Evolutionary conservation across 2,329 filamentous ascomycete genomes (phyloP).

Genomic region (Talaromyces sp.): DNA sequence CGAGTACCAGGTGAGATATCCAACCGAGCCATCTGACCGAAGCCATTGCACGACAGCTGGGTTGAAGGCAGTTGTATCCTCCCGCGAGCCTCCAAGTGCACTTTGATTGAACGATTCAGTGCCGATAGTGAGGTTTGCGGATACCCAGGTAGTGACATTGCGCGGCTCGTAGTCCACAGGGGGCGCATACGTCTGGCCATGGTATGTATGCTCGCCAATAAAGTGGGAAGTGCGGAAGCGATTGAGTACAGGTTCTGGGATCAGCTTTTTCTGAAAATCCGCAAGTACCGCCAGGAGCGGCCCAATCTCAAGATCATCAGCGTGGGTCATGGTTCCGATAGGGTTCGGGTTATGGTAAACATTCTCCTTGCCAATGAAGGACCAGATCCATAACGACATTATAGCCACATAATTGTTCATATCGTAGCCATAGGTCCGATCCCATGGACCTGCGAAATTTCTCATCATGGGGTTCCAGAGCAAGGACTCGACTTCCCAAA

Average conservation of each 20-base stretch:
- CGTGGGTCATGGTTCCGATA: slow-evolving; percentile 52
- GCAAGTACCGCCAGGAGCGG: slow-evolving; percentile 57
- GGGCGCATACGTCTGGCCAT: slow-evolving; percentile 54
- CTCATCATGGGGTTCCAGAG: slow-evolving; percentile 59
- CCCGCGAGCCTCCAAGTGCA: slow-evolving; percentile 54
- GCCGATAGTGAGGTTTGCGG: slow-evolving; percentile 57
- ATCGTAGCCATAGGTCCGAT: slow-evolving; percentile 61
- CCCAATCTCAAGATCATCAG: slow-evolving; percentile 57
- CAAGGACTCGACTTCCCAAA: slow-evolving; percentile 51
- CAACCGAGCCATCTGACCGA: slow-evolving; percentile 30
- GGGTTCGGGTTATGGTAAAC: slow-evolving; percentile 40
- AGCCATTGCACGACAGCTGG: slow-evolving; percentile 61
- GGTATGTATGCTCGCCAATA: slow-evolving; percentile 53
- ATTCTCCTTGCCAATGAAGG: slow-evolving; percentile 34
- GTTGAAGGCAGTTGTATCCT: slow-evolving; percentile 54
- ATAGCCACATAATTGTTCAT: slow-evolving; percentile 62
- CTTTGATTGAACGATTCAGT: slow-evolving; percentile 57
- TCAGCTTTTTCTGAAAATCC: slow-evolving; percentile 47
- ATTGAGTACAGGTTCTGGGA: slow-evolving; percentile 37
- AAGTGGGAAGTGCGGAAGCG: slow-evolving; percentile 36
- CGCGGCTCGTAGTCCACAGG: slow-evolving; percentile 56
- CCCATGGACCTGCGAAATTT: slow-evolving; percentile 64
- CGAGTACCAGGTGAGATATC: slow-evolving; percentile 34
- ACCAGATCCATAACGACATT: slow-evolving; percentile 59
- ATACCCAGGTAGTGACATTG: slow-evolving; percentile 60